Conservation (phyloP, 169 alveolate species). For the Cryptosporidium xiaoi region DNA sequence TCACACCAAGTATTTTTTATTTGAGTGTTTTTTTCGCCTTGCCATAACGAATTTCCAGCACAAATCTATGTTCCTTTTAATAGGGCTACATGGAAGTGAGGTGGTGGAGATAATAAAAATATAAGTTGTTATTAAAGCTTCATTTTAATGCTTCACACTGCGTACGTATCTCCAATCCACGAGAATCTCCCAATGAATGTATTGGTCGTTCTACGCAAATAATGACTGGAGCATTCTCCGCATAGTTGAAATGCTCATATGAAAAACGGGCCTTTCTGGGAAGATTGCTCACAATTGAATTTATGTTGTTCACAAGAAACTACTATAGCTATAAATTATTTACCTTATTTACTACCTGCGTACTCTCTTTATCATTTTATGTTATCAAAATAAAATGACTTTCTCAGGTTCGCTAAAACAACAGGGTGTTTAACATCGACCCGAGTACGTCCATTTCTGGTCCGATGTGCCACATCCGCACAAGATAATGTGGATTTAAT, state of each 20-base stretch:
- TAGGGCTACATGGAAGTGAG: background rate
- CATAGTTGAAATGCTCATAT: constrained; percentile 33
- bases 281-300: constrained; percentile 17
- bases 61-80: constrained; percentile 19
- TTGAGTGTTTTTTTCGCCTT: constrained; percentile 50
- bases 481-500: constrained; percentile 1
- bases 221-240: background rate
- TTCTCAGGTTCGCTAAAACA: constrained; percentile 72
- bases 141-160: background rate
- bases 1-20: constrained; percentile 16
- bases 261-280: constrained; percentile 9
- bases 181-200: background rate
- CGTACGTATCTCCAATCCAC: constrained; percentile 69
- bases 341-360: constrained; percentile 20
- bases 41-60: constrained; percentile 18
- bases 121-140: background rate
- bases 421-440: constrained; percentile 43
- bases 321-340: background rate
- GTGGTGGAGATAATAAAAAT: constrained; percentile 19
- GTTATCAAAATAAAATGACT: background rate
- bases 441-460: background rate
- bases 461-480: constrained; percentile 51
- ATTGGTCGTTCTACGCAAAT: constrained; percentile 67
- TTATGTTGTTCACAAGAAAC: too few species aligned
- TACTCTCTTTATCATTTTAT: constrained; percentile 53